phyloP scores from a whole-genome alignment of 257 asterid genomes.

The Nicotiana otophora region DNA sequence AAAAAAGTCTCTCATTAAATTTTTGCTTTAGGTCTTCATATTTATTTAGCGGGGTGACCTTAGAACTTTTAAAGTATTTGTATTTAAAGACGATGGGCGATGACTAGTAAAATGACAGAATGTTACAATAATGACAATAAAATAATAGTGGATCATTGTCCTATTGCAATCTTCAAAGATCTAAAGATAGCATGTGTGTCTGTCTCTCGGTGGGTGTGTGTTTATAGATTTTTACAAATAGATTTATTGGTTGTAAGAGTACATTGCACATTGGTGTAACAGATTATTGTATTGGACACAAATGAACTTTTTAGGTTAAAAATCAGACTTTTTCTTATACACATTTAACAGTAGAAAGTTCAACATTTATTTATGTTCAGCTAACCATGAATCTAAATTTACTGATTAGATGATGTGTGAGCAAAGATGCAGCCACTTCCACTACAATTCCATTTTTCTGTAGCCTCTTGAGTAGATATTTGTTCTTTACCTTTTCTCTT shows the following conservation, averaged over 20 bases:
- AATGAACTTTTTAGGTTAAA: background rate
- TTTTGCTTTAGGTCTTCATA: too few species aligned
- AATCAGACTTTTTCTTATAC: background rate
- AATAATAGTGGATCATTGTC: conserved; percentile 1
- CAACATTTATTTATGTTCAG: background rate
- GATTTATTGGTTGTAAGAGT: background rate
- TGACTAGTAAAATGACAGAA: background rate
- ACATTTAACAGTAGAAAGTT: background rate
- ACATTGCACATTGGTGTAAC: background rate
- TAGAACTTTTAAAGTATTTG: background rate
- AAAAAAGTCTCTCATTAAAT: too few species aligned
- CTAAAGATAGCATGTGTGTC: background rate
- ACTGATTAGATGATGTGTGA: background rate
- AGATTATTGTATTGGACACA: conserved; percentile 13
- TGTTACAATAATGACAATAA: background rate
- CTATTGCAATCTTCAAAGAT: background rate
- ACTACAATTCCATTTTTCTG: background rate
- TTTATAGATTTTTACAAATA: background rate
- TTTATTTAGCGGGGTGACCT: too few species aligned
- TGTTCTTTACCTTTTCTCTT: background rate
- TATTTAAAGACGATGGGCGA: background rate
- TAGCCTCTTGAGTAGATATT: background rate
- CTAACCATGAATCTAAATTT: background rate
- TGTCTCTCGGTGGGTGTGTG: background rate
- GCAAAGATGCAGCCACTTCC: background rate